Evolutionary conservation across 139 green algal species (phyloP), one percentile per base, ranked within the genome.

Genomic region (Chara braunii): DNA sequence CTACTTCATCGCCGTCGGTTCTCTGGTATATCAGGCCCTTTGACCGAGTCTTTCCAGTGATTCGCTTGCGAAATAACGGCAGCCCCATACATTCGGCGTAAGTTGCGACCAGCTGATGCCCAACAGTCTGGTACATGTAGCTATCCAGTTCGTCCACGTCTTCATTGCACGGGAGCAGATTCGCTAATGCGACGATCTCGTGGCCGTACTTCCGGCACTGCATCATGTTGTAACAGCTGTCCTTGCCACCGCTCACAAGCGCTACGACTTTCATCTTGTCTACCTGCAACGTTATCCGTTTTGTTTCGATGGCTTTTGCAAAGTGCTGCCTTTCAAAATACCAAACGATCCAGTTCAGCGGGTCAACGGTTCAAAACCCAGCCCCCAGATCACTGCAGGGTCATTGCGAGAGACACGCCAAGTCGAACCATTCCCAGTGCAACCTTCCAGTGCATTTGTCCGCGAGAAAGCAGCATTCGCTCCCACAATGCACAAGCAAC

Each of bases 101-200:
- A 0, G 79, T 78, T 0, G 54, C 80, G 1, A 97, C 60, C 12
- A 96, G 33, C 61, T 91, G 75, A 53, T 96, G 90, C 0, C 90
- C 91, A 14, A 78, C 90, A 6, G 91, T 97, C 57, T 97, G 91
- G 61, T 89, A 97, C 85, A 95, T 95, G 69, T 86, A 95, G 36
- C 84, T 93, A 73, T 97, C 87, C 2, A 95, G 78, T 44, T 97
- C 91, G 37, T 95, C 83, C 0, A 69, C 31, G 33, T 26, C 44
- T n/a, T 67, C 75, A 28, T 78, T 61, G 14, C 34, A 32, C 1
- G 88, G 86, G 22, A 86, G 60, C 43, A 94, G 81, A 56, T 94
- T 94, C 51, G 59, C 84, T 8, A 94, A 80, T 1, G 73, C 71
- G 26, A 94, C 74, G 23, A 90, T 43, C 74, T 85, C 60, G 68